These are phyloP conservation scores for Boletus sensibilis DNA, from an alignment of 768 basidiomycete genomes.

Conservation along the genomic window DNA sequence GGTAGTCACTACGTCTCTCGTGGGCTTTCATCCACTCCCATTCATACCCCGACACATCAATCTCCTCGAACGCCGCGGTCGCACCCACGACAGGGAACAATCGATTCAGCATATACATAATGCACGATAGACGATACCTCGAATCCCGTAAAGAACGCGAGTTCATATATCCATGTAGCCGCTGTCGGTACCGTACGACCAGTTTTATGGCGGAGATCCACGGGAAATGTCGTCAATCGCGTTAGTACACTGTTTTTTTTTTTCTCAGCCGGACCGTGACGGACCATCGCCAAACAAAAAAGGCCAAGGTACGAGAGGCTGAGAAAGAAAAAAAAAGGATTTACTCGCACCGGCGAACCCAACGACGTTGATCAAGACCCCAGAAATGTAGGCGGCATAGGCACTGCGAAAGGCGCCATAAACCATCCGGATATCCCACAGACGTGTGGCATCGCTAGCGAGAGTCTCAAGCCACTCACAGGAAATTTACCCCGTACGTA, in stretches of 20 bases:
- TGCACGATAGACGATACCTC: slow-evolving; percentile 67
- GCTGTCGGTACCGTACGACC: slow-evolving; percentile 61
- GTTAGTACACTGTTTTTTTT: background rate
- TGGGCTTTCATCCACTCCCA: background rate
- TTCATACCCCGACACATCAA: slow-evolving; percentile 46
- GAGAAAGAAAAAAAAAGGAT: slow-evolving; percentile 20
- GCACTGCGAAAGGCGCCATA: slow-evolving; percentile 39
- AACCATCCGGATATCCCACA: slow-evolving; percentile 3
- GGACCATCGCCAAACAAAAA: background rate
- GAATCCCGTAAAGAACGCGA: slow-evolving; percentile 87
- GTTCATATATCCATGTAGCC: slow-evolving; percentile 70
- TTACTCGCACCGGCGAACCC: slow-evolving; percentile 76
- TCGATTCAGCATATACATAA: slow-evolving; percentile 50
- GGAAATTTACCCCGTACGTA: slow-evolving; percentile 68
- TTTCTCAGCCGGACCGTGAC: background rate
- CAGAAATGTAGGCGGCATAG: slow-evolving; percentile 65
- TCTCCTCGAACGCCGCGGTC: slow-evolving; percentile 49
- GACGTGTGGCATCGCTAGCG: background rate
- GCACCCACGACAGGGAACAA: slow-evolving; percentile 60
- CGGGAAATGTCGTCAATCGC: background rate
- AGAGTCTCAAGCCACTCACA: slow-evolving; percentile 35
- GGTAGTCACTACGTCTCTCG: background rate
- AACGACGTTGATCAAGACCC: slow-evolving; percentile 80
- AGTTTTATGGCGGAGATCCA: slow-evolving; percentile 33
- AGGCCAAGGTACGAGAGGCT: background rate